phyloP scores from a whole-genome alignment of 2,329 filamentous ascomycete genomes.

The Akanthomyces muscarius region DNA sequence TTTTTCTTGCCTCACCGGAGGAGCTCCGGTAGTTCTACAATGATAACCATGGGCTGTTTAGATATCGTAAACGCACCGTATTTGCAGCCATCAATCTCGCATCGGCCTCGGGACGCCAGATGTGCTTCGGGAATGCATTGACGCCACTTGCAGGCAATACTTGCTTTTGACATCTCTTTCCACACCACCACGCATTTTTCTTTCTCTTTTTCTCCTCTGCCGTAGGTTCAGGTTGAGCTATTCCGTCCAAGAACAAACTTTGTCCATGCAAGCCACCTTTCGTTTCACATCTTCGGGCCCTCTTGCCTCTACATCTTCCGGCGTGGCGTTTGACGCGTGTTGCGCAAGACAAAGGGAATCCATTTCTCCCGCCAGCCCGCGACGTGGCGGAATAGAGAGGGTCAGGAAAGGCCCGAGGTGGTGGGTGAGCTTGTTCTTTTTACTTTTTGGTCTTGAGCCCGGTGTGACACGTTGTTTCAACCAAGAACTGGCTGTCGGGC shows the following conservation, averaged over 20 bases:
- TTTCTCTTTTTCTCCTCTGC: not conserved
- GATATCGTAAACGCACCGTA: not conserved
- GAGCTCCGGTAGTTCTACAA: not conserved
- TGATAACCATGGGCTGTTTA: not conserved
- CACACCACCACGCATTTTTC: not conserved
- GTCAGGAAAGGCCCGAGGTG: not conserved
- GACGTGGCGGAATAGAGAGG: no score
- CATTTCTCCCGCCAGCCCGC: no score
- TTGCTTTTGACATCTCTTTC: slow-evolving; percentile 14
- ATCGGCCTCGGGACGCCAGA: not conserved
- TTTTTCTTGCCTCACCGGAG: no score
- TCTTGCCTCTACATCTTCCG: slow-evolving; percentile 3
- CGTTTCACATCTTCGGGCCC: not conserved
- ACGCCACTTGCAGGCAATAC: not conserved
- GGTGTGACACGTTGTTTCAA: no score
- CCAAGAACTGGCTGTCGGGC: no score
- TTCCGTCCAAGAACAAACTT: not conserved
- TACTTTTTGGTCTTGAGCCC: not conserved
- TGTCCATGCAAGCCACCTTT: slow-evolving; percentile 7
- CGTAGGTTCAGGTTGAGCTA: not conserved
- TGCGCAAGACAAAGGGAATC: not conserved
- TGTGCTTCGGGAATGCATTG: not conserved
- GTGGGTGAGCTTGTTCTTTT: not conserved
- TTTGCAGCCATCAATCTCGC: not conserved
- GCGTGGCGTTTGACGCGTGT: slow-evolving; percentile 1